Base-by-base conservation (phyloP, 331 rosid genomes). In the Malus hybrid region DNA sequence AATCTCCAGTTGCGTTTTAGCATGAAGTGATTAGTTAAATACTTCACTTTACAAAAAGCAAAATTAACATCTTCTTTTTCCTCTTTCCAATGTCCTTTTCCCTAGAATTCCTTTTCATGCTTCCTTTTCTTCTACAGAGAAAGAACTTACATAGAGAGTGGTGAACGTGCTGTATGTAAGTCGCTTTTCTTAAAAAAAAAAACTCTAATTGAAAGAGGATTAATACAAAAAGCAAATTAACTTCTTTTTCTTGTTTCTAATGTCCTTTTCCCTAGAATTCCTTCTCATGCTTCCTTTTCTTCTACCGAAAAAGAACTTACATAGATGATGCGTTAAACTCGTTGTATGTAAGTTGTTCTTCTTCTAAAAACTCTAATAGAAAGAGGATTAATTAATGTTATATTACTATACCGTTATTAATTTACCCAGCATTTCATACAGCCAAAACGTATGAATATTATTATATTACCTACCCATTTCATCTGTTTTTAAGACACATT, bases 401-500 rank as follows among this genome's bases (percentile, higher is more conserved):
- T 39, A 39, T 9, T 2, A 9, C 12, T 50, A 6, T 6, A 50
- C n/a, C 4, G 9, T 50, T 39, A 16, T 16, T 16, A 8, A 50
- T 50, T 50, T 50, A 50, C 3, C 9, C 3, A 16, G 56, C 63
- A 20, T 20, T 57, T 57, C 5, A 9, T 18, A 57, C 36, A 72
- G 34, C 64, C 20, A 16, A 56, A 57, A 20, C 16, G 24, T 34
- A 1, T 57, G 29, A 19, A 57, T 19, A 57, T 19, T 22, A n/a
- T 27, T 16, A 33, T 10, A 65, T 27, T 27, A 73, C 69, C 14
- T 19, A 60, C 77, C 69, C 3, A 5, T 61, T 72, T 61, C 61
- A 28, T 61, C 27, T 73, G 42, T 61, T 61, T 73, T 73, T 18
- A 73, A 28, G 15, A 6, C 77, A 61, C 6, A 24, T 61, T 42